Base-by-base conservation (phyloP, 768 basidiomycete genomes). In the Mycena filopes region DNA sequence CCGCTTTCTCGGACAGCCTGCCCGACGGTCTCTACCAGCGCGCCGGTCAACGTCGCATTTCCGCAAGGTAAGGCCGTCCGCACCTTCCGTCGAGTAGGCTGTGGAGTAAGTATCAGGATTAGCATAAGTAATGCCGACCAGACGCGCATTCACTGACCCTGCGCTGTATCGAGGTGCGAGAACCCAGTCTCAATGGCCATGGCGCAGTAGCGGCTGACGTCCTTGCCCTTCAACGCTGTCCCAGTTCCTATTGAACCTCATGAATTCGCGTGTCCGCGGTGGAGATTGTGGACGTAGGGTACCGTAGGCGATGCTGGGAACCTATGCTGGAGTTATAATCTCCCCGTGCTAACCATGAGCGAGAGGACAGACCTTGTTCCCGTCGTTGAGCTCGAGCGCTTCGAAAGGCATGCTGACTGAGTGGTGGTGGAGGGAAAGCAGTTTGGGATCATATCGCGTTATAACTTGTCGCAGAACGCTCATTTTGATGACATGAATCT, bases 161-260 rank as follows among this genome's bases (percentile, higher is more conserved):
- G 83, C 0, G 89, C 89, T 7, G 87, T 86, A 74, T 90, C 89
- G 13, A 91, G 76, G 74, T 91, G 89, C 4, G 79, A 80, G 70
- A 91, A 90, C 0, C 89, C 89, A 1, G 77, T 71, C 18, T 89
- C 83, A 0, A 91, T 74, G 4, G 90, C 89, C 69, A 85, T 84
- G 47, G 83, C 79, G 40, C 89, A 83, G 63, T 84, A 84, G 41
- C 78, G 77, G 33, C 86, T 82, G 12, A 86, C 84, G 64, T 89
- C 87, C 72, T 75, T 79, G 48, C 74, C 74, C 53, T 80, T 82
- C 51, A 77, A 73, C 20, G 77, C 83, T 31, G 79, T 81, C 9
- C 89, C 88, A 0, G 88, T 85, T 2, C 89, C 67, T 68, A 28
- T n/a, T n/a, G 7, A 25, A 12, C 9, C 13, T 15, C 0, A 12